Base-by-base conservation (phyloP, 257 asterid species). In the Henckelia pumila region DNA sequence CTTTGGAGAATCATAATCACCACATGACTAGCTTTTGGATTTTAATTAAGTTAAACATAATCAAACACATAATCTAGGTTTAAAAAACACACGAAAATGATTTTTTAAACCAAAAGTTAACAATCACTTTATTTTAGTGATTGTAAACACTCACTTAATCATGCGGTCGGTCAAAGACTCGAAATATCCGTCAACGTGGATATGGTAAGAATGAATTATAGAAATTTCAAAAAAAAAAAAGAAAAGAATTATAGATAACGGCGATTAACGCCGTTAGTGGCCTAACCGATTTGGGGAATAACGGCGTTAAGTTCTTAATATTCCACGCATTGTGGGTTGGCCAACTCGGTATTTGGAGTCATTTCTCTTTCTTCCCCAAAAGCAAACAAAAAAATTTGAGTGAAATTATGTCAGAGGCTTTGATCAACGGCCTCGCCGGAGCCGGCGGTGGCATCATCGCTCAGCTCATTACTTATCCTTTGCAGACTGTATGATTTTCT, bases 401-500 rank as follows among this genome's bases (percentile, higher is more conserved):
- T n/a, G n/a, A 70, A 68, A 64, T 49, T 35, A 93, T 93, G 98
- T 89, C 97, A 16, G 97, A 93, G 78, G 98, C 98, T 71, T 76
- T 93, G 92, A 93, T 93, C 83, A 88, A 87, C 70, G 97, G 97
- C 57, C 88, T 93, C 73, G 89, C 98, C 83, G 98, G 98, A 1
- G 97, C 97, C 80, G 98, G 98, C 47, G 97, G 95, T 6, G 98
- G 98, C 30, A 85, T 86, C 61, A 88, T 93, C 50, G 98, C 98
- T 72, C 96, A 89, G 77, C 96, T 93, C 78, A 78, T 93, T 61
- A 93, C 98, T 3, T 93, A 88, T 64, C 98, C 98, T 71, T 96
- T 93, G 44, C 96, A 89, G 75, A 93, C 97, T 17, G 98, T 93
- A 80, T 4, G 81, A 17, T 59, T 14, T 60, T 14, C 26, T 64